These are phyloP conservation scores for Fusarium euwallaceae DNA, from an alignment of 2,329 filamentous ascomycete species.

Conservation along the genomic window DNA sequence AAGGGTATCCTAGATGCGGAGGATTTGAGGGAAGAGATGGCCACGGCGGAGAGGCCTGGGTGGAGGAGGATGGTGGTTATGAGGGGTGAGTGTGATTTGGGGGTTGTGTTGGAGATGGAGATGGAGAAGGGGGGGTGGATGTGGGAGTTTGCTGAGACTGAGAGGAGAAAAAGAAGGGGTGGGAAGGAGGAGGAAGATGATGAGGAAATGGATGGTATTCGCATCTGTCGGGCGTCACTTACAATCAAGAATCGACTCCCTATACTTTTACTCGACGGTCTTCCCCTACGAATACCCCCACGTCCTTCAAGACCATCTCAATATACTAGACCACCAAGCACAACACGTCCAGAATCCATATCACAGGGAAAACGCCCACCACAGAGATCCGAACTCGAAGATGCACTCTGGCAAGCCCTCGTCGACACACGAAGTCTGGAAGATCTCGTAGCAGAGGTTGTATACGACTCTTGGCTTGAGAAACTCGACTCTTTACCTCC, in stretches of 20 bases:
- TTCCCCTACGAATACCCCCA: slow-evolving; percentile 19
- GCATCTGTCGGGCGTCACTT: slow-evolving; percentile 42
- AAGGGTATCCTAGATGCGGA: slow-evolving; percentile 29
- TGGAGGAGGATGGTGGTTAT: slow-evolving; percentile 42
- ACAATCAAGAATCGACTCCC: slow-evolving; percentile 36
- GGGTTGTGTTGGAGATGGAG: slow-evolving; percentile 32
- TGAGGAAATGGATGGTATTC: slow-evolving; percentile 21
- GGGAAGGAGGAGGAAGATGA: slow-evolving; percentile 1
- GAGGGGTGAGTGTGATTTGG: slow-evolving; percentile 41
- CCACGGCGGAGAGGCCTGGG: slow-evolving; percentile 26
- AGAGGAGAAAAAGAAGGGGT: slow-evolving; percentile 5
- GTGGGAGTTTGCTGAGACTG: slow-evolving; percentile 44
- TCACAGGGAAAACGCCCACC: slow-evolving; percentile 2
- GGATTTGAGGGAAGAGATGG: slow-evolving; percentile 38
- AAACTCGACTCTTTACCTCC: slow-evolving; percentile 39
- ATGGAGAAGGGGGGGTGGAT: slow-evolving; percentile 35
- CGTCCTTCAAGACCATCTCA: slow-evolving; percentile 15
- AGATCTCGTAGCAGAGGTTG: slow-evolving; percentile 41
- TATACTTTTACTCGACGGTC: slow-evolving; percentile 42
- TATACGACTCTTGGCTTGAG: slow-evolving; percentile 46
- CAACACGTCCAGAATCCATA: background rate
- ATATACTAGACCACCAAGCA: slow-evolving; percentile 12
- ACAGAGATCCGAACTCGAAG: slow-evolving; percentile 36
- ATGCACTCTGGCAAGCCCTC: slow-evolving; percentile 36
- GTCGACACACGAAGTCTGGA: slow-evolving; percentile 27